Conservation (phyloP, 2,329 filamentous ascomycete genomes). For the Rhexocercosporidium sp. region DNA sequence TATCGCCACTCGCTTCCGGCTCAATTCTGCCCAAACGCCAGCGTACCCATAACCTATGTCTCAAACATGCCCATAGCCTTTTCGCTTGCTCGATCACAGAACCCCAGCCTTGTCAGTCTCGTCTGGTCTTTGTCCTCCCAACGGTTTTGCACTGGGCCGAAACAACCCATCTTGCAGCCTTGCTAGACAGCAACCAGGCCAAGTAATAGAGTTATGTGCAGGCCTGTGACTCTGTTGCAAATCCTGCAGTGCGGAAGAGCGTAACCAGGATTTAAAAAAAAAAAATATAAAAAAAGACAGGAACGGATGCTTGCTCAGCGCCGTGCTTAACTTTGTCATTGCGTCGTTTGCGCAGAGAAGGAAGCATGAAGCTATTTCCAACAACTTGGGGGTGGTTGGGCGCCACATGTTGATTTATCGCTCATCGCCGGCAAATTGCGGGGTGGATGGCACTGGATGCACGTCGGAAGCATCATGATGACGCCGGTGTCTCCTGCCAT, state of each 20-base stretch:
- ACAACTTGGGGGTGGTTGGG: neutral
- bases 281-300: too few relatives aligned
- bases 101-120: neutral
- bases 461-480: neutral
- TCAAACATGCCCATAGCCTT: conserved; percentile 9
- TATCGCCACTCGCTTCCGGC: neutral
- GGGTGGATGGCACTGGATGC: conserved; percentile 8
- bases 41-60: conserved; percentile 1
- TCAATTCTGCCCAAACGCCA: neutral
- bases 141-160: neutral
- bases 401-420: neutral
- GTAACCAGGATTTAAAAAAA: neutral
- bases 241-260: neutral
- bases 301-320: neutral
- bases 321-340: conserved; percentile 1
- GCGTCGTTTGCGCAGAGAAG: neutral
- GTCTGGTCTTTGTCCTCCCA: conserved; percentile 5
- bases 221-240: neutral
- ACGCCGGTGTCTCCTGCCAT: neutral
- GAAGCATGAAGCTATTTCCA: conserved; percentile 15
- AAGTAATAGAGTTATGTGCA: conserved; percentile 9
- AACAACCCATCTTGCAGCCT: neutral
- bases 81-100: conserved; percentile 6
- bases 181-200: neutral
- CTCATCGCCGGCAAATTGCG: neutral